Base-by-base conservation (phyloP, 345 rosid genomes). In the Erysimum cheiranthoides region DNA sequence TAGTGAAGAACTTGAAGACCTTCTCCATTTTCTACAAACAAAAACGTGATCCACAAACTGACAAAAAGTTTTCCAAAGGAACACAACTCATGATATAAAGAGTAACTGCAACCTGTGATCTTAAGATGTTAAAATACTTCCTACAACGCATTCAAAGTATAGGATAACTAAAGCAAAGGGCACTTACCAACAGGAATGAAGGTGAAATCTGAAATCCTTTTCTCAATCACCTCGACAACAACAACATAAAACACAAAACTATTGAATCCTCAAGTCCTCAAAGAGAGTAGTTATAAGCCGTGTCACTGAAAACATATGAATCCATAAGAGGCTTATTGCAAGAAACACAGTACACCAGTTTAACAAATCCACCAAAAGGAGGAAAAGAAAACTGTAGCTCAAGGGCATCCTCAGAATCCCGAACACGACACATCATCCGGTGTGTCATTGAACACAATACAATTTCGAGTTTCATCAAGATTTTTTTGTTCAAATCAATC, bases 1-100 rank as follows among this genome's bases (percentile, higher is more conserved):
- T 93, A 96, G 63, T 96, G 99, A 64, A 96, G 97, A 70, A 96
- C 71, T 78, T 96, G 98, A 68, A 96, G 97, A 46, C 99, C 99
- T 83, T 93, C 98, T 35, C 99, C 98, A 38, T 96, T 85, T 50
- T 96, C 98, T 93, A 88, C 72, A 80, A 57, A 47, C 17, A 40
- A 45, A 65, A 17, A 16, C 10, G 0, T 0, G 1, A 63, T 28
- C 30, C 80, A 46, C 31, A 63, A 58, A 30, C 14, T 69, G 42
- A 57, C 2, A 28, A 28, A 39, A 12, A 38, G 73, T 1, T 54
- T 40, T 28, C 31, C 7, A 54, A 69, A 76, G 17, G 6, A 66
- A 31, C 58, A 47, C 2, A 32, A 35, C 2, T 4, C 51, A 57
- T 1, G 30, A 18, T 38, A 16, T 11, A 10, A 61, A 28, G 50